Evolutionary conservation across 306 rosid genomes (phyloP).

Genomic region (Vicia faba): DNA sequence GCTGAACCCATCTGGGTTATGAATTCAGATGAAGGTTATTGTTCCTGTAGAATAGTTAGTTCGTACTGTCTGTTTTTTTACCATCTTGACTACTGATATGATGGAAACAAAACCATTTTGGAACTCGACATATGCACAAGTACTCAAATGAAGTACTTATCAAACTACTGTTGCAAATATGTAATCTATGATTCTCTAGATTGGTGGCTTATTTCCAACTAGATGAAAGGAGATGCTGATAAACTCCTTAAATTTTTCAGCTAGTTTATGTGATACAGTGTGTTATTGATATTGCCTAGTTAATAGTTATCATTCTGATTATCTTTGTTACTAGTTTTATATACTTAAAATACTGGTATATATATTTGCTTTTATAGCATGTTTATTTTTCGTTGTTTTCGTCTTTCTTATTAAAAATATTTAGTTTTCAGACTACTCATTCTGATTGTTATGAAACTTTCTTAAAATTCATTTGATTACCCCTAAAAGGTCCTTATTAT

Average conservation of each 20-base stretch:
- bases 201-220: neutral
- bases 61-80: neutral
- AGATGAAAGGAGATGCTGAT: neutral
- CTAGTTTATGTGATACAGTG: neutral
- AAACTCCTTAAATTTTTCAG: neutral
- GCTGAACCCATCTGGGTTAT: neutral
- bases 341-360: no score
- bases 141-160: neutral
- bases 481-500: no score
- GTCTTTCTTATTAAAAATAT: no score
- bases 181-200: neutral
- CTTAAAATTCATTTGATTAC: no score
- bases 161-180: neutral
- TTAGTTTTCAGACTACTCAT: no score
- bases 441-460: no score
- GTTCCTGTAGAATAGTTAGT: slow-evolving; percentile 3
- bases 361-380: no score
- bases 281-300: neutral
- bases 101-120: neutral
- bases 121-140: neutral
- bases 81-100: neutral
- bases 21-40: neutral
- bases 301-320: neutral
- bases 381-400: no score
- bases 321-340: neutral